Conservation (phyloP, 495 filamentous ascomycete genomes). For the Penicillium goetzii region DNA sequence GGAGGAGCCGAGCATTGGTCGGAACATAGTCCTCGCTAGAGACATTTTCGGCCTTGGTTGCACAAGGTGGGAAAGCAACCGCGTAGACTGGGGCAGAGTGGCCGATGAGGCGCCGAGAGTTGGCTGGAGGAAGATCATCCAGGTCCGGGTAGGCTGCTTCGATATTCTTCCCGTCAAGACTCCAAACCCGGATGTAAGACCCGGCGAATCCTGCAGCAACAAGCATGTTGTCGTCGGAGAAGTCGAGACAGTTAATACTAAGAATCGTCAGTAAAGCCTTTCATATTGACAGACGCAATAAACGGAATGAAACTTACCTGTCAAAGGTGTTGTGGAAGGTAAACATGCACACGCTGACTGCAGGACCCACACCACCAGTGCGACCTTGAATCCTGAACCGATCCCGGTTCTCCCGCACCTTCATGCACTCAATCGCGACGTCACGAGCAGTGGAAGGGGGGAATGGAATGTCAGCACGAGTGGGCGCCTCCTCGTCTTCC, state of each 20-base stretch:
- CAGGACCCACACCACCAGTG: slow-evolving; percentile 78
- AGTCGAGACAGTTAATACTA: slow-evolving; percentile 89
- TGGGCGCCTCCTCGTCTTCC: slow-evolving; percentile 80
- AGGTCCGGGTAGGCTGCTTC: slow-evolving; percentile 48
- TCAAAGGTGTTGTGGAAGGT: slow-evolving; percentile 96
- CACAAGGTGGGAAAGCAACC: slow-evolving; percentile 86
- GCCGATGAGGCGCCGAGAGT: slow-evolving; percentile 82
- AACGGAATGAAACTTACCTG: slow-evolving; percentile 56
- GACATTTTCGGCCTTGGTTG: slow-evolving; percentile 52
- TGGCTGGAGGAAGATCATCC: slow-evolving; percentile 52
- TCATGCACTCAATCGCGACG: slow-evolving; percentile 89
- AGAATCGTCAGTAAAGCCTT: slow-evolving; percentile 27
- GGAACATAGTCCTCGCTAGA: slow-evolving; percentile 53
- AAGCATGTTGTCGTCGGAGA: slow-evolving; percentile 83
- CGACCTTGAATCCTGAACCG: slow-evolving; percentile 80
- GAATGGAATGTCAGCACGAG: slow-evolving; percentile 75
- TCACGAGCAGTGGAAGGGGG: slow-evolving; percentile 86
- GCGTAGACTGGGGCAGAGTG: slow-evolving; percentile 88
- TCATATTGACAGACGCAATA: background rate
- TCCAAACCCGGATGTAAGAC: slow-evolving; percentile 95
- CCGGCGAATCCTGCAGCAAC: slow-evolving; percentile 86
- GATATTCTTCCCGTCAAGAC: slow-evolving; percentile 74
- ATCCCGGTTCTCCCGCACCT: slow-evolving; percentile 91
- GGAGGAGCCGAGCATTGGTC: slow-evolving; percentile 70
- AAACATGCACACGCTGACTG: slow-evolving; percentile 88